Evolutionary conservation across 306 rosid species (phyloP).

Genomic region (Begonia loranthoides): DNA sequence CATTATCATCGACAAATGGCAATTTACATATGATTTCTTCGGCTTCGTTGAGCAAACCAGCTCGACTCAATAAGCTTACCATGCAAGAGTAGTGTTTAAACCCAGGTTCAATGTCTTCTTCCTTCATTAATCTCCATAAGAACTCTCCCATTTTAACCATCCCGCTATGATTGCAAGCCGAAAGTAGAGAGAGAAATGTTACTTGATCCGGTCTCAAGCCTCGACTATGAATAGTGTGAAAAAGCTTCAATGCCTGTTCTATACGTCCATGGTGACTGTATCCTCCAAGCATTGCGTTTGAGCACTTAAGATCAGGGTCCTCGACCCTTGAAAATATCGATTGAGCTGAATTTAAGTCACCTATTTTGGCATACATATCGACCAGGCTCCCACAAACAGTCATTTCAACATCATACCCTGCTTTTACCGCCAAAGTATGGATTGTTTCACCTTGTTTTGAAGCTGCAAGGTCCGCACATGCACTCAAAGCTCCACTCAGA

Average conservation of each 20-base stretch:
- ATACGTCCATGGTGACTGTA: conserved; percentile 70
- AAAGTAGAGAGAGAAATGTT: conserved; percentile 57
- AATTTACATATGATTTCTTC: conserved; percentile 45
- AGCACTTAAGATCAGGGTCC: conserved; percentile 64
- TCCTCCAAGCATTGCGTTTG: conserved; percentile 93
- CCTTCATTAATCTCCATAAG: conserved; percentile 53
- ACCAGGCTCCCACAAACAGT: conserved; percentile 69
- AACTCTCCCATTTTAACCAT: conserved; percentile 40
- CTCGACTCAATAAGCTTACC: conserved; percentile 63
- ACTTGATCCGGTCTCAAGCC: conserved; percentile 58
- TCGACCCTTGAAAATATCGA: conserved; percentile 37
- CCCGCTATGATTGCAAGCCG: conserved; percentile 62
- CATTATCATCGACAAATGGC: conserved; percentile 34
- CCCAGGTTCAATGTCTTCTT: conserved; percentile 42
- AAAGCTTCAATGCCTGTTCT: conserved; percentile 44
- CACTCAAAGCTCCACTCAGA: conserved; percentile 60
- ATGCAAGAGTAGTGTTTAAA: conserved; percentile 81
- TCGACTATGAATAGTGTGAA: conserved; percentile 32
- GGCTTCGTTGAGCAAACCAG: conserved; percentile 52
- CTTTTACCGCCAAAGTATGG: conserved; percentile 52
- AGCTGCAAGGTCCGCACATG: conserved; percentile 64
- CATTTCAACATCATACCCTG: conserved; percentile 48
- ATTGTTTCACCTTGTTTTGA: conserved; percentile 68
- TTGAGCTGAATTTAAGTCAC: conserved; percentile 40
- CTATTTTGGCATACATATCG: conserved; percentile 83